Evolutionary conservation across 345 rosid genomes (phyloP).

Genomic region (Psidium friedrichsthalianum): DNA sequence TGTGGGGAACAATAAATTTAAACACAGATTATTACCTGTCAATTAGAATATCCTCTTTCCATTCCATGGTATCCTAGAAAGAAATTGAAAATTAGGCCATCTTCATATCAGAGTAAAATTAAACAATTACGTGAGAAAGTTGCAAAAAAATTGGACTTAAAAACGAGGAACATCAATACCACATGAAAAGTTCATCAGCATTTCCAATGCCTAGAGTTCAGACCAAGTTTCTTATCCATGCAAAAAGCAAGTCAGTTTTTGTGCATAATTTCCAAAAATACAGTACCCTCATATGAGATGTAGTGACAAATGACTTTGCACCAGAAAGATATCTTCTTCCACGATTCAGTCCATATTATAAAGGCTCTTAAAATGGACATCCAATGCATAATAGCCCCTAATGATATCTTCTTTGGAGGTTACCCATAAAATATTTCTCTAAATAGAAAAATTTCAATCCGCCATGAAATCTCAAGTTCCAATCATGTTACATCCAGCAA

Average conservation of each 20-base stretch:
- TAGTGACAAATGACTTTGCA: background rate
- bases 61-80: constrained; percentile 78
- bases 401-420: background rate
- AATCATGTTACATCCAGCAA: background rate
- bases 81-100: background rate
- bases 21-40: constrained; percentile 37
- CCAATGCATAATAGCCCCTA: background rate
- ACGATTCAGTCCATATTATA: background rate
- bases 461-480: background rate
- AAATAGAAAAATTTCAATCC: background rate
- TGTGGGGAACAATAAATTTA: background rate
- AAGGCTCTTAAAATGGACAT: background rate
- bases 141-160: background rate
- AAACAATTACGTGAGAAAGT: background rate
- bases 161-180: background rate
- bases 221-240: background rate
- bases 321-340: background rate
- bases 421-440: background rate
- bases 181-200: background rate
- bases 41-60: constrained; percentile 71
- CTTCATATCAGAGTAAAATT: background rate
- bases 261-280: background rate
- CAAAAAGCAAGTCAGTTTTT: background rate
- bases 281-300: background rate
- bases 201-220: background rate